Base-by-base conservation (phyloP, 2,329 filamentous ascomycete genomes). In the Ophiostoma triangulosporum region DNA sequence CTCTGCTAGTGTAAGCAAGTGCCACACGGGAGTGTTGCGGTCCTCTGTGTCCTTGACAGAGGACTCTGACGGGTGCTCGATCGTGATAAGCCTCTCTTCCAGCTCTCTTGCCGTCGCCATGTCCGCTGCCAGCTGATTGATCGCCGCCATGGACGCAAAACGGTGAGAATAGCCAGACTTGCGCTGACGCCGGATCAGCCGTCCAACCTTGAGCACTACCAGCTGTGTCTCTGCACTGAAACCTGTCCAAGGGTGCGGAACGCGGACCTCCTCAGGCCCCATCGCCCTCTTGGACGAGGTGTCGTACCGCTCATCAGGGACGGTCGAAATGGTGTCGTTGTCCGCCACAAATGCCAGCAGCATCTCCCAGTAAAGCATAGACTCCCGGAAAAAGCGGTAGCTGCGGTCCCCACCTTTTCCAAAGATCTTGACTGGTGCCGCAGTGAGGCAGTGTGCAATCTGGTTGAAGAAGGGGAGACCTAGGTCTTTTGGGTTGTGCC, bases 311-410 rank as follows among this genome's bases (percentile, higher is more conserved):
- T 56, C 43, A n/a, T 63, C 61, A 33, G 65, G 65, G 11, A 67
- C 63, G 1, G 62, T 64, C 54, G 64, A 65, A 33, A 68, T 64
- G 0, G 64, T 64, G 48, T 58, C 65, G 50, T 68, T 69, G 58
- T 70, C 69, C 55, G 69, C 72, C 24, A 78, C 73, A 57, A 77
- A 78, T 0, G 74, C 74, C 50, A 77, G 70, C 3, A 77, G 66
- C 76, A 78, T 78, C 58, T 78, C 76, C 76, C 76, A 79, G 57
- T 78, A 76, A 50, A 78, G 72, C 38, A 78, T 64, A 22, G 74
- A 73, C 60, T 78, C 73, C 56, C 77, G 70, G 57, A 77, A 77
- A 60, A 79, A 79, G 5, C 52, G 57, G 52, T 57, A 57, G 54
- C 50, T 59, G 45, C 48, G 50, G 31, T 72, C 69, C 20, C 74